Evolutionary conservation across 345 rosid species (phyloP).

Genomic region (Microcos paniculata): DNA sequence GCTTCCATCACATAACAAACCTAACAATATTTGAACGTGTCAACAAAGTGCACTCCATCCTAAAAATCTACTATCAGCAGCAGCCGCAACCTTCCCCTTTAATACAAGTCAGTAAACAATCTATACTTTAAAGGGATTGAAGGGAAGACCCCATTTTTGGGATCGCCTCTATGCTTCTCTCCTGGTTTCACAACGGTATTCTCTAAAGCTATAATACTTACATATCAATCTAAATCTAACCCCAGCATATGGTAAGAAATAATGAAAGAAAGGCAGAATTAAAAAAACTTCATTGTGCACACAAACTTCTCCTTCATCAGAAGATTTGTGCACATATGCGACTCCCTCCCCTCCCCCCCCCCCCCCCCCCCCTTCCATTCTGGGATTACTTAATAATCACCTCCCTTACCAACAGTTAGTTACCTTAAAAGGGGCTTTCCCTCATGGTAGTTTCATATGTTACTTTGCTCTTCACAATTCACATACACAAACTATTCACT

Average conservation of each 20-base stretch:
- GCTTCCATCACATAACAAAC: background rate
- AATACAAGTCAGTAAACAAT: background rate
- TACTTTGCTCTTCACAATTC: background rate
- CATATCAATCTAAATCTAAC: background rate
- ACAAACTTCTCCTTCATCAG: background rate
- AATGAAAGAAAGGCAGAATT: background rate
- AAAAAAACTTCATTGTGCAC: background rate
- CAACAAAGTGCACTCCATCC: background rate
- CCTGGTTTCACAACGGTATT: background rate
- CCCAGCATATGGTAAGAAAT: background rate
- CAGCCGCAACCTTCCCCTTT: background rate
- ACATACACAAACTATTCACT: background rate
- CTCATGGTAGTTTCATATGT: background rate
- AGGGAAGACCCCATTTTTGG: background rate
- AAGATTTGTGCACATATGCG: background rate
- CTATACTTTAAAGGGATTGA: background rate
- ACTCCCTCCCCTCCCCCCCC: background rate
- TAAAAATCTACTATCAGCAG: background rate
- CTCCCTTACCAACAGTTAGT: background rate
- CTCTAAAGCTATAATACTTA: background rate
- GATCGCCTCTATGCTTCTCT: background rate
- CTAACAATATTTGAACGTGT: background rate
- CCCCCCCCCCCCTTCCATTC: background rate
- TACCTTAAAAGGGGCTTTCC: background rate
- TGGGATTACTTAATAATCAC: background rate